Evolutionary conservation across 495 filamentous ascomycete species (phyloP).

Genomic region (Corynascus novoguineensis): DNA sequence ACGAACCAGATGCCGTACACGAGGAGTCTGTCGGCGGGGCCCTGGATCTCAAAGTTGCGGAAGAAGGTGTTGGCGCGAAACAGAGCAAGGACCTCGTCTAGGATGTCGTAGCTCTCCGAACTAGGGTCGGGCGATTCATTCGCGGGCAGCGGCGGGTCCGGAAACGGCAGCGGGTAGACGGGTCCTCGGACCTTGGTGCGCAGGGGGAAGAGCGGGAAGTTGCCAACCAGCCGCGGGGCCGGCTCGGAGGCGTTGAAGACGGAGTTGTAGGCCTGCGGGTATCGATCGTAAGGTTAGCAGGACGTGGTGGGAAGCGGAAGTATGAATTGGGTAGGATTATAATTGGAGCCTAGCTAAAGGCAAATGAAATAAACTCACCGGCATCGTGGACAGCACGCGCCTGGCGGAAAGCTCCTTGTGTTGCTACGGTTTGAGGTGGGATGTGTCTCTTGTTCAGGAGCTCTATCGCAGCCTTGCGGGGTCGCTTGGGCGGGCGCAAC

Average conservation of each 20-base stretch:
- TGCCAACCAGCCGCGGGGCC: conserved; percentile 55
- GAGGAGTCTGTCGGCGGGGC: conserved; percentile 85
- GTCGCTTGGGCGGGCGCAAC: conserved; percentile 13
- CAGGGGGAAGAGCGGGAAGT: conserved; percentile 89
- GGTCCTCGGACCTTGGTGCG: conserved; percentile 90
- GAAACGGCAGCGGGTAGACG: conserved; percentile 67
- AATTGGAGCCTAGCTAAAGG: background rate
- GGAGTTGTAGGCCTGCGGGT: conserved; percentile 79
- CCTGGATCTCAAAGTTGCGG: conserved; percentile 99
- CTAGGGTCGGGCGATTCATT: conserved; percentile 71
- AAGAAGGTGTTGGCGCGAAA: conserved; percentile 99
- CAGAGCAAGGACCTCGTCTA: conserved; percentile 86
- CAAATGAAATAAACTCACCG: conserved; percentile 15
- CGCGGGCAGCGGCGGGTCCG: conserved; percentile 59
- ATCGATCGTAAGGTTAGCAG: background rate
- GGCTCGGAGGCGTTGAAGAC: conserved; percentile 72
- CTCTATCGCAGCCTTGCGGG: conserved; percentile 30
- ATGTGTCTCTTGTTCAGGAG: conserved; percentile 3
- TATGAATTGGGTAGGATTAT: background rate
- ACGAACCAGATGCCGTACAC: conserved; percentile 96
- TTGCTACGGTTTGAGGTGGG: conserved; percentile 4
- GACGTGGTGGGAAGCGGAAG: background rate
- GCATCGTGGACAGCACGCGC: conserved; percentile 21
- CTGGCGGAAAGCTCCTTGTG: conserved; percentile 7
- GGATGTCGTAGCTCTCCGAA: conserved; percentile 83